Conservation (phyloP, 306 rosid genomes). For the Sphenostylis stenocarpa region DNA sequence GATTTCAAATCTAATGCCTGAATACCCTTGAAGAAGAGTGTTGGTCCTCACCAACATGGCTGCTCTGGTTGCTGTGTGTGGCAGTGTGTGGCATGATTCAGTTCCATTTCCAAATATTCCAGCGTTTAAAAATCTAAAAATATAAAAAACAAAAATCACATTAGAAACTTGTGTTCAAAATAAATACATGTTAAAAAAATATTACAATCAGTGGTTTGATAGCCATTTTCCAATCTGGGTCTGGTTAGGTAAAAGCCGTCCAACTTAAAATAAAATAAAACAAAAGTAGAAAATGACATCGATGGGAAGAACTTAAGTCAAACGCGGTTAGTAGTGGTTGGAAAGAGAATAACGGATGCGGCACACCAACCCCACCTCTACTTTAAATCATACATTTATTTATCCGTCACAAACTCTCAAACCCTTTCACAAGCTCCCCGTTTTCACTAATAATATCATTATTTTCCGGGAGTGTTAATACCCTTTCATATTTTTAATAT, state of each 20-base stretch:
- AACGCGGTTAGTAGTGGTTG: neutral
- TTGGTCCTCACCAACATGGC: conserved; percentile 86
- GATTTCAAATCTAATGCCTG: conserved; percentile 87
- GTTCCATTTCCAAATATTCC: conserved; percentile 80
- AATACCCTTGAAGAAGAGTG: conserved; percentile 96
- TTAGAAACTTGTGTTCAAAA: neutral
- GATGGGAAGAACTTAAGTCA: neutral
- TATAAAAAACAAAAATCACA: neutral
- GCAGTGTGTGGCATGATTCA: conserved; percentile 61
- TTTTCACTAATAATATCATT: too few species aligned
- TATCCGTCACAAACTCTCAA: too few species aligned
- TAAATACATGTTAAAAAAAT: neutral
- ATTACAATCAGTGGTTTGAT: too few species aligned
- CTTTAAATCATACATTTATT: too few species aligned
- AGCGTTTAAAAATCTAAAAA: conserved; percentile 72
- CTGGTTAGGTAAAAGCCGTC: neutral
- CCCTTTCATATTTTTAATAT: too few species aligned
- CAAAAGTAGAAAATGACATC: neutral
- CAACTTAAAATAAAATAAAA: neutral
- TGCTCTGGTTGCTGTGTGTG: conserved; percentile 71
- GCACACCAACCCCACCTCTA: neutral
- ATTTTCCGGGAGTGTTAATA: too few species aligned
- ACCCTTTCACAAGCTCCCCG: too few species aligned
- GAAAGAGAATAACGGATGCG: neutral
- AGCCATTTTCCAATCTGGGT: neutral